A percentile compares a stretch with the other conserved stretches of the same genome.
These are phyloP conservation scores for Entelexis sorbosivorans DNA, from an alignment of 1,139 yeast species.

Conservation along the genomic window DNA sequence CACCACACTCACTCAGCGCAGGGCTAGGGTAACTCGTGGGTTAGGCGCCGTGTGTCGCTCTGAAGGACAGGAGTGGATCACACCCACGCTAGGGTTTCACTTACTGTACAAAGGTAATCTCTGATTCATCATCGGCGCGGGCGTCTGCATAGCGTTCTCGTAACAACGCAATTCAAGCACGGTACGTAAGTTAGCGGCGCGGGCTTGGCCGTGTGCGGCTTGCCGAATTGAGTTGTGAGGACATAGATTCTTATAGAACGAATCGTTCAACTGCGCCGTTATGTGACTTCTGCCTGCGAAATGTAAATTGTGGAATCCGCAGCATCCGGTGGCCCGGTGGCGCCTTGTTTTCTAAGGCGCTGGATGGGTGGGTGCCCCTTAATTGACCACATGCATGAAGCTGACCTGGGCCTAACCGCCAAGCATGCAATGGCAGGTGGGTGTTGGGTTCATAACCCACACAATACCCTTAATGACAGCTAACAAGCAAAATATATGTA, in stretches of 20 bases:
- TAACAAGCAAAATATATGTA: background rate
- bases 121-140: constrained; percentile 4
- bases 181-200: background rate
- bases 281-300: background rate
- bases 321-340: background rate
- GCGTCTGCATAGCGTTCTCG: background rate
- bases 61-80: constrained; percentile 7
- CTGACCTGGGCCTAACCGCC: background rate
- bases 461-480: background rate
- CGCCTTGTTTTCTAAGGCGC: background rate
- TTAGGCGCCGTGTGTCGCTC: constrained; percentile 1
- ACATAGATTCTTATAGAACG: no score
- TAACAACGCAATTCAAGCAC: background rate
- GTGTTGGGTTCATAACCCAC: background rate
- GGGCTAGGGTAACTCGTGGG: background rate
- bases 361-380: background rate
- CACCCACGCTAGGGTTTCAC: constrained; percentile 2
- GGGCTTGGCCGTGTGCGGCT: background rate
- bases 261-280: background rate
- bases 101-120: background rate
- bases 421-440: background rate
- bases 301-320: background rate
- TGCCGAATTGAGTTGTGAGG: background rate
- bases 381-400: background rate
- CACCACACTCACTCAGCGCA: constrained; percentile 7